phyloP scores from a whole-genome alignment of 1,284 basidiomycete genomes.

The Phellinidium pouzarii region DNA sequence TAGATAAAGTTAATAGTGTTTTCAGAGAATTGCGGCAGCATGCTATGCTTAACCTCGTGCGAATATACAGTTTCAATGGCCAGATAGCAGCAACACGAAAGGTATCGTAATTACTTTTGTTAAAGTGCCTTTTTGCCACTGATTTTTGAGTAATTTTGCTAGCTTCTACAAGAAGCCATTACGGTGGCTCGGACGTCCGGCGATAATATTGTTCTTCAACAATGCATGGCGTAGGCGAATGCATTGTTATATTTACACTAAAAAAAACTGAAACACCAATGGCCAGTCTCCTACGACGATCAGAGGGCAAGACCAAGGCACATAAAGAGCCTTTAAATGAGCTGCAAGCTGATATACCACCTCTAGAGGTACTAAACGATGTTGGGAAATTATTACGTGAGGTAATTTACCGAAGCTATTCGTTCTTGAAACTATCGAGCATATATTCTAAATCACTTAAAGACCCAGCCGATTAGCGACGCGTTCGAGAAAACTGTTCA shows the following conservation, averaged over 20 bases:
- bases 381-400: conserved; percentile 57
- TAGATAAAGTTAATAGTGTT: conserved; percentile 8
- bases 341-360: conserved; percentile 70
- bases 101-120: conserved; percentile 31
- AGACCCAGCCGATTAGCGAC: conserved; percentile 69
- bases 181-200: conserved; percentile 62
- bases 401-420: conserved; percentile 28
- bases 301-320: conserved; percentile 19
- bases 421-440: not conserved
- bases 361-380: conserved; percentile 68
- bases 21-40: conserved; percentile 69
- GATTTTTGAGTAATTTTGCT: conserved; percentile 11
- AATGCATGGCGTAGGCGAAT: conserved; percentile 59
- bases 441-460: not conserved
- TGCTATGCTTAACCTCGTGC: conserved; percentile 67
- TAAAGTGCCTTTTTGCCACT: conserved; percentile 2
- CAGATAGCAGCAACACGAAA: conserved; percentile 63
- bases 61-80: conserved; percentile 64
- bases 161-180: conserved; percentile 72
- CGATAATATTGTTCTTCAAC: conserved; percentile 65
- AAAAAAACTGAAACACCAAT: conserved; percentile 3
- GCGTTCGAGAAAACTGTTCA: conserved; percentile 63
- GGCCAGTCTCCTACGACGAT: conserved; percentile 57
- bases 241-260: not conserved
- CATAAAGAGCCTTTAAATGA: conserved; percentile 55